Evolutionary conservation across 148 eudicot genomes (phyloP).

Genomic region (Salicornia ramosissima): DNA sequence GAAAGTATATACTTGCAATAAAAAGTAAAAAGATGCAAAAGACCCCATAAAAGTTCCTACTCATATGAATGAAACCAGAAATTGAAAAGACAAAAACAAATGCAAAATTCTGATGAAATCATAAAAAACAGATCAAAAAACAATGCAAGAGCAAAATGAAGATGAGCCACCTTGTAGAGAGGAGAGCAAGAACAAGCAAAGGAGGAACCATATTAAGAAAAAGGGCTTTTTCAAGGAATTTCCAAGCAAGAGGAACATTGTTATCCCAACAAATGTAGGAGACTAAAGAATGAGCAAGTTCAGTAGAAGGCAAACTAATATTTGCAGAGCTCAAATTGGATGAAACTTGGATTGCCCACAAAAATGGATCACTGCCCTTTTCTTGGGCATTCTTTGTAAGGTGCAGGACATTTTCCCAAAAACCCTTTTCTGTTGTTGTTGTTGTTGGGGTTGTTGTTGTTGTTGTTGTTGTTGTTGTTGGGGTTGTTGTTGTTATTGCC

Average conservation of each 20-base stretch:
- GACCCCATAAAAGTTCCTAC: neutral
- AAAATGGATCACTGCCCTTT: constrained; percentile 60
- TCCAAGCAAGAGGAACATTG: constrained; percentile 79
- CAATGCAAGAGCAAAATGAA: constrained; percentile 5
- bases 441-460: constrained; percentile 31
- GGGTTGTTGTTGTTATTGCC: constrained; percentile 31
- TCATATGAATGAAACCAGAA: neutral
- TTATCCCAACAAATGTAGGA: constrained; percentile 90
- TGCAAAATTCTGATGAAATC: neutral
- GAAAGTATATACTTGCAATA: neutral
- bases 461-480: constrained; percentile 23
- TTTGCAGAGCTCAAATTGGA: constrained; percentile 48
- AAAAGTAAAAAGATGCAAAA: neutral
- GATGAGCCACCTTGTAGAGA: constrained; percentile 51
- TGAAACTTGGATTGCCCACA: constrained; percentile 76
- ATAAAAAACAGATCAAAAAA: neutral
- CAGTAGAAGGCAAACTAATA: constrained; percentile 59
- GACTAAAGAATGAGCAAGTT: constrained; percentile 65
- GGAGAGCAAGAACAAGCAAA: constrained; percentile 68
- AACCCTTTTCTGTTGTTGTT: constrained; percentile 13
- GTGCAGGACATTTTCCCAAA: constrained; percentile 59
- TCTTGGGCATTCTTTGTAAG: constrained; percentile 58
- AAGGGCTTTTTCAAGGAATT: constrained; percentile 74
- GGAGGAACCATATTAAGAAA: constrained; percentile 56
- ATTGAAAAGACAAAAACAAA: neutral